A percentile compares a stretch with the other conserved stretches of the same genome.
phyloP scores from a whole-genome alignment of 495 filamentous ascomycete genomes.

The Aspergillus saccharolyticus region DNA sequence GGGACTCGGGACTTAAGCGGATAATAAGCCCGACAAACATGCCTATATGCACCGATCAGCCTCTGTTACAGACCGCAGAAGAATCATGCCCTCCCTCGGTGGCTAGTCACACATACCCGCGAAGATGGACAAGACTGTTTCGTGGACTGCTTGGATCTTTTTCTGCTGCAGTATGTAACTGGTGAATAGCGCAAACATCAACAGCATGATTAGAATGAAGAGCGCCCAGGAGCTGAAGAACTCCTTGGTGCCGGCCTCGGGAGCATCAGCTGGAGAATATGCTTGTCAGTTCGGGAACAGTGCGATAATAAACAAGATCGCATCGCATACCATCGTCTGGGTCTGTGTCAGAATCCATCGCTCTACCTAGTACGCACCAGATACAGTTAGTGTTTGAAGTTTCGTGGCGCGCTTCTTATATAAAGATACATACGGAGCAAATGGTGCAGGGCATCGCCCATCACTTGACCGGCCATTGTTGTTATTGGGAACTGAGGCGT shows the following conservation, averaged over 20 bases:
- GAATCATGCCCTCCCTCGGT: too few species aligned
- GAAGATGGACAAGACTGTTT: slow-evolving; percentile 97
- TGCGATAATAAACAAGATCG: not conserved
- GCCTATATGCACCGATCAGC: slow-evolving; percentile 45
- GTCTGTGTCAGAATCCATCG: slow-evolving; percentile 39
- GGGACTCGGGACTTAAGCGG: slow-evolving; percentile 68
- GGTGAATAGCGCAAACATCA: slow-evolving; percentile 91
- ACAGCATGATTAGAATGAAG: slow-evolving; percentile 88
- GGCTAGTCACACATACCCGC: slow-evolving; percentile 57
- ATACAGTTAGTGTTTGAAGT: slow-evolving; percentile 16
- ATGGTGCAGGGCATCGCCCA: slow-evolving; percentile 35
- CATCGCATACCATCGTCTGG: slow-evolving; percentile 48
- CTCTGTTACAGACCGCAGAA: not conserved
- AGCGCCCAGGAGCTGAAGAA: slow-evolving; percentile 93
- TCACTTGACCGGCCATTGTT: slow-evolving; percentile 38
- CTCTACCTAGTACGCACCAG: slow-evolving; percentile 25
- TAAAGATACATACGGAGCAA: slow-evolving; percentile 34
- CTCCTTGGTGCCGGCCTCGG: slow-evolving; percentile 74
- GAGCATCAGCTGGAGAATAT: slow-evolving; percentile 36
- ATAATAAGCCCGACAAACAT: slow-evolving; percentile 94
- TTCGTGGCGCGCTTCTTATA: not conserved
- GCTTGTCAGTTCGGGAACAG: slow-evolving; percentile 16
- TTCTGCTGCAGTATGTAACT: slow-evolving; percentile 93
- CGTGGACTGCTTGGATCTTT: slow-evolving; percentile 94
- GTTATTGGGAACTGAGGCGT: slow-evolving; percentile 17